These are phyloP conservation scores for Tetrahymena borealis DNA, from an alignment of 73 alveolate species.

Conservation along the genomic window DNA sequence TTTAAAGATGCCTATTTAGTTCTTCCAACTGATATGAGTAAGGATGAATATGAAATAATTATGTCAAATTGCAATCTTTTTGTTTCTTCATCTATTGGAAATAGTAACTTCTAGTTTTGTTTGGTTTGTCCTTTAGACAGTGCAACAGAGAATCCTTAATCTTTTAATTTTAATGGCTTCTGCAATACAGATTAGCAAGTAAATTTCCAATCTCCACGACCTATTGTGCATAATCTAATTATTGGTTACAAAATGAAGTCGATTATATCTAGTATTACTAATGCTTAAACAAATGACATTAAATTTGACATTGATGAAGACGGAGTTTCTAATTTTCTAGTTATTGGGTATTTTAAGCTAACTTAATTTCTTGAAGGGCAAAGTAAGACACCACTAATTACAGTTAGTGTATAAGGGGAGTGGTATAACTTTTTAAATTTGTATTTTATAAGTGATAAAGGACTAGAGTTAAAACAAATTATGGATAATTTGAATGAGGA, in stretches of 20 bases:
- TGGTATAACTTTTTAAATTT: neutral
- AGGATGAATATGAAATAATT: neutral
- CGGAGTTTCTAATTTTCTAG: neutral
- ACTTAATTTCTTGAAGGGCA: neutral
- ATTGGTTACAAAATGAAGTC: neutral
- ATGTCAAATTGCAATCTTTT: neutral
- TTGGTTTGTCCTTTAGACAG: neutral
- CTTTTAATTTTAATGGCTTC: neutral
- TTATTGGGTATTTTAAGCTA: neutral
- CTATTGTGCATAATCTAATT: neutral
- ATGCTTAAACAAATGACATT: neutral
- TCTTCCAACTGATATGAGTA: neutral
- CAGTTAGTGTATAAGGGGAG: neutral
- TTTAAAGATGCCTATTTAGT: neutral
- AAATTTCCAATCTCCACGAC: neutral
- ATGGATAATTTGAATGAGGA: neutral
- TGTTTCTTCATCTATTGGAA: neutral
- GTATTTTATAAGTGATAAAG: neutral
- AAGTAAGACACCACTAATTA: neutral
- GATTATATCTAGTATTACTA: neutral
- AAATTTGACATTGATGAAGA: neutral
- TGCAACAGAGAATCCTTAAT: too few species aligned
- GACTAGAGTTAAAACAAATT: neutral
- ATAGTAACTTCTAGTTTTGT: neutral
- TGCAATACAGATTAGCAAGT: neutral